These are phyloP conservation scores for Lasiodiplodia hormozganensis DNA, from an alignment of 2,329 filamentous ascomycete species.

Conservation along the genomic window DNA sequence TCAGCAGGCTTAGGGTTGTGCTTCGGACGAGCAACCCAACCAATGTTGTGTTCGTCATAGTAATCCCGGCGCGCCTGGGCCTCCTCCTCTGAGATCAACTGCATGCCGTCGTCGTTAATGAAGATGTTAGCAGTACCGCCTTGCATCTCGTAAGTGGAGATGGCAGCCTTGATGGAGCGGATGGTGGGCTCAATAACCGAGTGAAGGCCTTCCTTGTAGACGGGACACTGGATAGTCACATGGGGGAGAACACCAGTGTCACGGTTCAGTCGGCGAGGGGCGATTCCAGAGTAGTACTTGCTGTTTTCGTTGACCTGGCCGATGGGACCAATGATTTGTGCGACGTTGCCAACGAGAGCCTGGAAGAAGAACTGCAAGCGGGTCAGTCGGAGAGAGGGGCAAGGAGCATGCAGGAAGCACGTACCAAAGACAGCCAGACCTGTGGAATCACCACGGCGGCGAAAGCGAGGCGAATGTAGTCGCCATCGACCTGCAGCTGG, in stretches of 20 bases:
- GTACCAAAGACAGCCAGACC: slow-evolving; percentile 63
- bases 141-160: slow-evolving; percentile 78
- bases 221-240: slow-evolving; percentile 61
- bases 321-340: slow-evolving; percentile 54
- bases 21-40: slow-evolving; percentile 58
- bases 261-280: slow-evolving; percentile 48
- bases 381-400: background rate
- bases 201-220: slow-evolving; percentile 51
- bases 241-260: slow-evolving; percentile 50
- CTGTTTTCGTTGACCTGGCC: slow-evolving; percentile 53
- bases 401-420: slow-evolving; percentile 30
- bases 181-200: slow-evolving; percentile 76
- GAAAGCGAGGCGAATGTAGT: slow-evolving; percentile 63
- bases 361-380: slow-evolving; percentile 55
- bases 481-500: slow-evolving; percentile 61
- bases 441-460: slow-evolving; percentile 60
- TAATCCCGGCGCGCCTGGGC: slow-evolving; percentile 54
- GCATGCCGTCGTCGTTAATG: slow-evolving; percentile 77
- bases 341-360: slow-evolving; percentile 49
- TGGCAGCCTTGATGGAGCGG: slow-evolving; percentile 77
- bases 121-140: slow-evolving; percentile 81
- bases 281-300: slow-evolving; percentile 54
- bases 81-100: slow-evolving; percentile 64
- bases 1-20: slow-evolving; percentile 60
- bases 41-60: slow-evolving; percentile 59